Percentiles rank a stretch among this genome's conserved stretches.
Conservation (phyloP, 2,329 filamentous ascomycete species). For the Colletotrichum eleusines region DNA sequence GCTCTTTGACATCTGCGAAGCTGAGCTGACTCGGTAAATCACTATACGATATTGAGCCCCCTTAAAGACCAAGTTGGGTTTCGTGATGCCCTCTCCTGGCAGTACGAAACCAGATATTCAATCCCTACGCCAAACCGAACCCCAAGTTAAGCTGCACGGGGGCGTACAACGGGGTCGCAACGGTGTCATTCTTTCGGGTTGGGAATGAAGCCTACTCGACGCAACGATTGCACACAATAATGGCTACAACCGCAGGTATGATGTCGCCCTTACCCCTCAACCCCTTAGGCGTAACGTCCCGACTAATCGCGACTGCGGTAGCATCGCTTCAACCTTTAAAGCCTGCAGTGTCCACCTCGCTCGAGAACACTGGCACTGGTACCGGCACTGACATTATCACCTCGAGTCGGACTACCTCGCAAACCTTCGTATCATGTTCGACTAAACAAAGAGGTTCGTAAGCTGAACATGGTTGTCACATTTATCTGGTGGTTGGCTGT, state of each 20-base stretch:
- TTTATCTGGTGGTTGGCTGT: neutral
- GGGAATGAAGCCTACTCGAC: conserved; percentile 9
- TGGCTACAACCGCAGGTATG: conserved; percentile 35
- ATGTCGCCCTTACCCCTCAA: neutral
- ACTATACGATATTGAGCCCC: neutral
- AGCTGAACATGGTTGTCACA: neutral
- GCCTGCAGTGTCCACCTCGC: conserved; percentile 3
- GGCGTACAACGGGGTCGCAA: neutral
- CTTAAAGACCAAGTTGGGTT: conserved; percentile 4
- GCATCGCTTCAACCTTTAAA: conserved; percentile 22
- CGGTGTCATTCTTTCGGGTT: neutral
- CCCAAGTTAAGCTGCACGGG: neutral
- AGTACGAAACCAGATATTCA: neutral
- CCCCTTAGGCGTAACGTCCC: too few relatives aligned
- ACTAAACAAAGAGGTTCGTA: conserved; percentile 24
- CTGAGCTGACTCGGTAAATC: conserved; percentile 21
- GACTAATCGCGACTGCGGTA: conserved; percentile 10
- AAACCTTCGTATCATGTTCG: neutral
- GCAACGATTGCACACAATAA: conserved; percentile 9
- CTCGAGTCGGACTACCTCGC: neutral
- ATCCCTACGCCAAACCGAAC: neutral
- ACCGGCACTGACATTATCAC: neutral
- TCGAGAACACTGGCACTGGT: neutral
- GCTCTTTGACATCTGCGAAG: neutral
- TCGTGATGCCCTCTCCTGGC: conserved; percentile 16